phyloP scores from a whole-genome alignment of 2,329 filamentous ascomycete genomes.

The Nannizziopsis barbatae region DNA sequence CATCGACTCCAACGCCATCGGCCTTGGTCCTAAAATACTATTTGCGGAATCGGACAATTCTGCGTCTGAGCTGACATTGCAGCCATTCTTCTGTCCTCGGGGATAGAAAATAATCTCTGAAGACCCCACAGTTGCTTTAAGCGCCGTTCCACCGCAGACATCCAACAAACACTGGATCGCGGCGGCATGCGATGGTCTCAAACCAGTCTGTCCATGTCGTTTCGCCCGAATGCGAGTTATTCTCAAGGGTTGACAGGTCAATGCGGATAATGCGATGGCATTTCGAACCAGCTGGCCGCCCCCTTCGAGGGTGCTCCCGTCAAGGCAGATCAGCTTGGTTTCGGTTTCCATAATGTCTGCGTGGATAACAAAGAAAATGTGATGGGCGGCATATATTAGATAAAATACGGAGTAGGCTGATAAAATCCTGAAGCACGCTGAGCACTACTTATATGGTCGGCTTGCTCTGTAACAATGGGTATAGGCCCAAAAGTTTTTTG shows the following conservation, averaged over 20 bases:
- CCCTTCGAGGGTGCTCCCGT: slow-evolving; percentile 50
- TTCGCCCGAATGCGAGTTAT: slow-evolving; percentile 47
- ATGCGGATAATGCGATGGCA: slow-evolving; percentile 44
- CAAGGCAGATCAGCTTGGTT: slow-evolving; percentile 29
- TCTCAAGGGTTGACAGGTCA: slow-evolving; percentile 41
- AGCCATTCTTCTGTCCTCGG: slow-evolving; percentile 7
- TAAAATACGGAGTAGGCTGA: too few relatives aligned
- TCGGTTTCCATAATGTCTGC: background rate
- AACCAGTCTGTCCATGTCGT: slow-evolving; percentile 38
- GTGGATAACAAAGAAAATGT: background rate
- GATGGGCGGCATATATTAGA: too few relatives aligned
- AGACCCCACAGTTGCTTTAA: slow-evolving; percentile 29
- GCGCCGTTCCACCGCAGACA: slow-evolving; percentile 37
- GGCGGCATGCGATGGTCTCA: slow-evolving; percentile 48
- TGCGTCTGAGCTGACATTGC: background rate
- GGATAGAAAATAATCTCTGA: slow-evolving; percentile 27
- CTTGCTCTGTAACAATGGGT: too few relatives aligned
- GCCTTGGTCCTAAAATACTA: background rate
- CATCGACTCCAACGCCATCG: slow-evolving; percentile 1
- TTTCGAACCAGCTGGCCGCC: slow-evolving; percentile 52
- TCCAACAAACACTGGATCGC: slow-evolving; percentile 43
- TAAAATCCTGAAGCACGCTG: too few relatives aligned
- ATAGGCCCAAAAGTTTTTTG: too few relatives aligned
- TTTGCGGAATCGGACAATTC: background rate
- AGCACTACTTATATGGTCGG: too few relatives aligned